Evolutionary conservation across 2,329 filamentous ascomycete species (phyloP).

Genomic region (Bipolaris victoriae): DNA sequence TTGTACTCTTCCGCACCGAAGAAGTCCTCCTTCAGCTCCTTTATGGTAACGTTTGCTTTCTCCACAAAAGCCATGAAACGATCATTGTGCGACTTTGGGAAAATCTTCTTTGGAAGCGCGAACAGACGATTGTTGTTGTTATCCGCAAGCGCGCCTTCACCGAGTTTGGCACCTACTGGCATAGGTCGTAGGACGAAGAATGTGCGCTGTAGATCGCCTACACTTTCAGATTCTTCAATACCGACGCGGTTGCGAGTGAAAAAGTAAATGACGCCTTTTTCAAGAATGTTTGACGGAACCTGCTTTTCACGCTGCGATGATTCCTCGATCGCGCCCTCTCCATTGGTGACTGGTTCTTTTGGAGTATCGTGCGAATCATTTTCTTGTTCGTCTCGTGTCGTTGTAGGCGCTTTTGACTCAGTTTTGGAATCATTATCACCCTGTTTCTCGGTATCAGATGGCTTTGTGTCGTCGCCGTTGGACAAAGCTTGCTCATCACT

Average conservation of each 20-base stretch:
- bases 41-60: conserved; percentile 69
- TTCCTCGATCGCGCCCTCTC: conserved; percentile 52
- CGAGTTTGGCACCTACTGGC: conserved; percentile 70
- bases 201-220: conserved; percentile 76
- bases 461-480: conserved; percentile 30
- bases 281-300: conserved; percentile 69
- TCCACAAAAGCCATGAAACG: conserved; percentile 84
- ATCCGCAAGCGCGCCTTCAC: conserved; percentile 62
- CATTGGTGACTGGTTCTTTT: conserved; percentile 34
- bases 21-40: conserved; percentile 75
- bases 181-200: conserved; percentile 82
- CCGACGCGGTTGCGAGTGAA: conserved; percentile 81
- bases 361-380: conserved; percentile 17
- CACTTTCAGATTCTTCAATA: conserved; percentile 69
- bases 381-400: conserved; percentile 3
- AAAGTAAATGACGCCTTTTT: conserved; percentile 92
- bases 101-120: conserved; percentile 81
- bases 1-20: conserved; percentile 70
- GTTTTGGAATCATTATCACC: background rate
- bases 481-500: conserved; percentile 23
- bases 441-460: background rate
- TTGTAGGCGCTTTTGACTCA: conserved; percentile 11
- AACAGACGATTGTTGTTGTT: conserved; percentile 72
- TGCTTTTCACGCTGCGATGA: conserved; percentile 59
- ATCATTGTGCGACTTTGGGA: conserved; percentile 72